Evolutionary conservation across 2,329 filamentous ascomycete species (phyloP), one percentile per base, ranked within the genome.

Genomic region (Apiospora pterosperma): DNA sequence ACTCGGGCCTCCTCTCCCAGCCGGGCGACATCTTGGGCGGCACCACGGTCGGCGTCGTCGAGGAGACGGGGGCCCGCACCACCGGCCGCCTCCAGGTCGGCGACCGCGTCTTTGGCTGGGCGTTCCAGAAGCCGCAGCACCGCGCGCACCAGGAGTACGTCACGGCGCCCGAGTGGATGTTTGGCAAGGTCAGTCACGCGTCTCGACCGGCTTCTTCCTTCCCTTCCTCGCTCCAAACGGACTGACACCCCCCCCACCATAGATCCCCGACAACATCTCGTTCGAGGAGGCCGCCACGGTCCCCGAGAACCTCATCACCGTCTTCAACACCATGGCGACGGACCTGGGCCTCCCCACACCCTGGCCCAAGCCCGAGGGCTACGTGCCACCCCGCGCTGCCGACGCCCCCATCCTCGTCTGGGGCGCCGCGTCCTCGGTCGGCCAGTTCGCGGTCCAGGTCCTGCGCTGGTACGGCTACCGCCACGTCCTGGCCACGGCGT

Each of bases 291-390:
- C 69, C 21, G 69, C 71, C 11, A 86, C 85, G 0, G 72, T 88
- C 2, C 82, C 85, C 0, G 83, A 84, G 60, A 89, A 88, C 68
- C 74, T 87, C 34, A 82, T 89, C 36, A 89, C 86, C 0, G 85
- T 84, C 12, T 85, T 88, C 72, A 85, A 90, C 70, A 77, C 84
- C 5, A 71, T 85, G 3, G 79, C 77, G 1, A 73, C 73, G 1
- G 85, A 89, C 66, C 76, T 90, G 14, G 77, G 74, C 0, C 73
- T 90, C 23, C 79, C 80, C 36, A 78, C 87, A 0, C 85, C 86
- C 0, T 89, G 86, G 85, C 86, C 86, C 0, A 80, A 82, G 52
- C 82, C 83, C 0, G 71, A 75, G 19, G 73, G 67, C 14, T 84
- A 76, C 69, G 76, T 67, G 48, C 77, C 72, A 62, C 77, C 68